These are phyloP conservation scores for Jatropha podagrica DNA, from an alignment of 441 rosid species.

Conservation along the genomic window DNA sequence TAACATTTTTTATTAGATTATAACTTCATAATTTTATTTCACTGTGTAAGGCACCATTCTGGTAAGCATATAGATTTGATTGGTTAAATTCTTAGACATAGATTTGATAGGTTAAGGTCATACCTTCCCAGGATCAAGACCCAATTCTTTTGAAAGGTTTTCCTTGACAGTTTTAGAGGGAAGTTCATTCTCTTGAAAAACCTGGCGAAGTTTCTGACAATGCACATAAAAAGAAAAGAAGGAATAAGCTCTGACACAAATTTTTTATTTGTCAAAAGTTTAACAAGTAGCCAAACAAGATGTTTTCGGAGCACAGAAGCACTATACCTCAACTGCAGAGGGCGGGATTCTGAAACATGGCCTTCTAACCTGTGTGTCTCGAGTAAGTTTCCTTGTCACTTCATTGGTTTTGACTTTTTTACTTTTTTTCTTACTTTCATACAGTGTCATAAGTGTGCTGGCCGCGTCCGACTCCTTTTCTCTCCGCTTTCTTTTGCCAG, in stretches of 20 bases:
- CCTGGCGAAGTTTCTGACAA: constrained; percentile 87
- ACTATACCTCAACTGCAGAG: constrained; percentile 72
- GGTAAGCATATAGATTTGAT: no score
- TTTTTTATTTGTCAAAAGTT: background rate
- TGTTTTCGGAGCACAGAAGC: background rate
- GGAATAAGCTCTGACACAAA: constrained; percentile 15
- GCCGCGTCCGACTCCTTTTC: constrained; percentile 81
- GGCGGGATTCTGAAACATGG: constrained; percentile 70
- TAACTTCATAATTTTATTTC: background rate
- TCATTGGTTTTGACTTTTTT: constrained; percentile 32
- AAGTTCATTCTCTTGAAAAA: constrained; percentile 89
- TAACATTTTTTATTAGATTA: no score
- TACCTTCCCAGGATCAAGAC: constrained; percentile 86
- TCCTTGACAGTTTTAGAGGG: constrained; percentile 78
- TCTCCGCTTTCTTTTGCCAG: constrained; percentile 69
- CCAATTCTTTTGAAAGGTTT: constrained; percentile 79
- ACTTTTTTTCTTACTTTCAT: constrained; percentile 51
- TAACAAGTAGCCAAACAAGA: constrained; percentile 14
- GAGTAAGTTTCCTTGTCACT: constrained; percentile 36
- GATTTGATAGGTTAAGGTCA: constrained; percentile 6
- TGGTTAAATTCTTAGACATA: background rate
- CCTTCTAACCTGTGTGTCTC: constrained; percentile 49
- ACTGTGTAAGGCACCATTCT: background rate
- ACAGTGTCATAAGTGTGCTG: constrained; percentile 65
- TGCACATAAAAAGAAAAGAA: constrained; percentile 26